Conservation (phyloP, 306 rosid genomes). For the Mimosa pudica region DNA sequence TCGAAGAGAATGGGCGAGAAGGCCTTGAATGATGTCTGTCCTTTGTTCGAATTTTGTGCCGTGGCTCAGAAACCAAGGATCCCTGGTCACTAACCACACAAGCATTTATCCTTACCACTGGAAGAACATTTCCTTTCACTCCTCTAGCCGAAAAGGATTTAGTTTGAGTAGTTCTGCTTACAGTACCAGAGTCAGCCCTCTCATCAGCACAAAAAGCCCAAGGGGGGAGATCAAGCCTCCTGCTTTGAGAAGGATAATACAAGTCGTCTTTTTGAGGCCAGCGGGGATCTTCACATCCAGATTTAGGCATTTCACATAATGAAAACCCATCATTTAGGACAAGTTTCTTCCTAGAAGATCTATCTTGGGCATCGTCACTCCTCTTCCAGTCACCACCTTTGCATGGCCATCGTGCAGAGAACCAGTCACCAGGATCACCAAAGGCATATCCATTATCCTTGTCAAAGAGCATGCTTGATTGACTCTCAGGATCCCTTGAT, state of each 20-base stretch:
- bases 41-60: slow-evolving; percentile 62
- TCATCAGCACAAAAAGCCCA: slow-evolving; percentile 95
- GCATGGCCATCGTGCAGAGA: slow-evolving; percentile 89
- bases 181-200: slow-evolving; percentile 52
- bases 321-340: slow-evolving; percentile 84
- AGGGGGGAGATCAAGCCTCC: slow-evolving; percentile 82
- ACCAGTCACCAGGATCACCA: slow-evolving; percentile 69
- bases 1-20: slow-evolving; percentile 58
- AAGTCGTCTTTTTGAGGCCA: slow-evolving; percentile 87
- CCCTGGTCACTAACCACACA: slow-evolving; percentile 94
- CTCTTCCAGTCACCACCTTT: slow-evolving; percentile 99
- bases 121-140: slow-evolving; percentile 77
- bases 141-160: slow-evolving; percentile 65
- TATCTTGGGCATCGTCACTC: slow-evolving; percentile 81
- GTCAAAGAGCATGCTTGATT: slow-evolving; percentile 49
- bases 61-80: slow-evolving; percentile 78
- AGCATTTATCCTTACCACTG: slow-evolving; percentile 91
- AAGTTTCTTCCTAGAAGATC: slow-evolving; percentile 73
- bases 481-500: slow-evolving; percentile 50
- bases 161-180: slow-evolving; percentile 52
- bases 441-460: slow-evolving; percentile 51
- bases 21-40: slow-evolving; percentile 74
- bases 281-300: slow-evolving; percentile 95
- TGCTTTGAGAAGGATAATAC: slow-evolving; percentile 80
- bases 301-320: slow-evolving; percentile 83